Evolutionary conservation across 2,329 filamentous ascomycete genomes (phyloP).

Genomic region (Colletotrichum sp.): DNA sequence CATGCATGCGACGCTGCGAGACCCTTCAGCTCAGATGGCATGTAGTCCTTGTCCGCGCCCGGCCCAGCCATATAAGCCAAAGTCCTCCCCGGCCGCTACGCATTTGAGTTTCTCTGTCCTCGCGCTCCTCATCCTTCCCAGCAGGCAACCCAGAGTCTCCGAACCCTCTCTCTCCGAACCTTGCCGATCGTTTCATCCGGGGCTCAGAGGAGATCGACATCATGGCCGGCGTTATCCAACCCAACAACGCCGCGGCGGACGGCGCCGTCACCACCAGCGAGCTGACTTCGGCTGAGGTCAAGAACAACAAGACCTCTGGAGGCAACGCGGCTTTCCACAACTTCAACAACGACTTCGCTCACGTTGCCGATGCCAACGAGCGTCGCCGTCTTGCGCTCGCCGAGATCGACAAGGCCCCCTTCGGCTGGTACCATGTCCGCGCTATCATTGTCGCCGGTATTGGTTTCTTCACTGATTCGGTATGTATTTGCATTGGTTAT

Average conservation of each 20-base stretch:
- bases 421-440: constrained; percentile 85
- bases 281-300: constrained; percentile 2
- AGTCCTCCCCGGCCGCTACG: neutral
- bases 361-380: constrained; percentile 76
- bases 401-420: constrained; percentile 81
- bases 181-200: constrained; percentile 8
- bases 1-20: neutral
- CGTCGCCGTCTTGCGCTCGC: constrained; percentile 79
- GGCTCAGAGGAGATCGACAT: constrained; percentile 1
- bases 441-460: constrained; percentile 81
- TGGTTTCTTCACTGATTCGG: constrained; percentile 85
- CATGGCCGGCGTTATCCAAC: constrained; percentile 10
- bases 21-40: constrained; percentile 7
- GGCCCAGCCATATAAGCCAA: constrained; percentile 5
- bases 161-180: neutral
- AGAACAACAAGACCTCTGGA: constrained; percentile 56
- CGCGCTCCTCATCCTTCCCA: neutral
- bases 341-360: constrained; percentile 75
- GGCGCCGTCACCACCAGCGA: neutral
- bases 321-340: constrained; percentile 78
- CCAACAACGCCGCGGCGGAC: neutral
- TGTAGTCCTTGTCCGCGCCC: neutral
- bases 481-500: constrained; percentile 17
- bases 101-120: neutral
- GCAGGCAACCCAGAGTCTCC: neutral